These are phyloP conservation scores for Rubia tinctorum DNA, from an alignment of 305 asterid genomes.

Conservation along the genomic window DNA sequence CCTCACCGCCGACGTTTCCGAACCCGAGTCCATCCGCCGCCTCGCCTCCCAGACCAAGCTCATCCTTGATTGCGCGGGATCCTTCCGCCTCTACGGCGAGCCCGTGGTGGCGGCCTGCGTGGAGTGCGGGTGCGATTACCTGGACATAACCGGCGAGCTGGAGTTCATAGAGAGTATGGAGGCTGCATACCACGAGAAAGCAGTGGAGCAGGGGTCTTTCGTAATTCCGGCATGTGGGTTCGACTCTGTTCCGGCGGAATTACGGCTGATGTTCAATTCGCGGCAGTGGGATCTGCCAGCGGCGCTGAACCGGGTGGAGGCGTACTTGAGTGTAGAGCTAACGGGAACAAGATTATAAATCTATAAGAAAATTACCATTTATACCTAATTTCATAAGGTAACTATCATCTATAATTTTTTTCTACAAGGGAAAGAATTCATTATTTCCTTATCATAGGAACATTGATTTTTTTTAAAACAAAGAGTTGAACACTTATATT, in stretches of 20 bases:
- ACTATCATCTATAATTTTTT: no score
- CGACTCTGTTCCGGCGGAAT: slow-evolving; percentile 87
- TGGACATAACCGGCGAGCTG: slow-evolving; percentile 88
- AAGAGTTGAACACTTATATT: no score
- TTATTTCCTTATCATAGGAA: no score
- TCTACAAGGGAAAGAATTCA: no score
- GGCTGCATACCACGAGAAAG: slow-evolving; percentile 54
- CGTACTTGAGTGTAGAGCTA: slow-evolving; percentile 74
- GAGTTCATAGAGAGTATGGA: slow-evolving; percentile 95
- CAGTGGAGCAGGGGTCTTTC: slow-evolving; percentile 57
- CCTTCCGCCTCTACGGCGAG: slow-evolving; percentile 77
- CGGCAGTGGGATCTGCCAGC: slow-evolving; percentile 59
- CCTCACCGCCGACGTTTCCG: slow-evolving; percentile 71
- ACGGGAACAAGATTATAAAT: no score
- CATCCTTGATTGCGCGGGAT: slow-evolving; percentile 77
- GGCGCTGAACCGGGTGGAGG: slow-evolving; percentile 60
- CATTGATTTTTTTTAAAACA: no score
- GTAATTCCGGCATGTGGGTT: slow-evolving; percentile 85
- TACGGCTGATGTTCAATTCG: slow-evolving; percentile 68
- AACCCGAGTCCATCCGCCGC: slow-evolving; percentile 48
- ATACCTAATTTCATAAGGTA: no score
- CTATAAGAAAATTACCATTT: slow-evolving; percentile 59
- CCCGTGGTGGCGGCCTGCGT: slow-evolving; percentile 81
- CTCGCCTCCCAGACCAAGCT: slow-evolving; percentile 62
- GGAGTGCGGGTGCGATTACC: slow-evolving; percentile 73